Conservation (phyloP, 2,329 filamentous ascomycete genomes). For the Aurifilum marmelostoma region DNA sequence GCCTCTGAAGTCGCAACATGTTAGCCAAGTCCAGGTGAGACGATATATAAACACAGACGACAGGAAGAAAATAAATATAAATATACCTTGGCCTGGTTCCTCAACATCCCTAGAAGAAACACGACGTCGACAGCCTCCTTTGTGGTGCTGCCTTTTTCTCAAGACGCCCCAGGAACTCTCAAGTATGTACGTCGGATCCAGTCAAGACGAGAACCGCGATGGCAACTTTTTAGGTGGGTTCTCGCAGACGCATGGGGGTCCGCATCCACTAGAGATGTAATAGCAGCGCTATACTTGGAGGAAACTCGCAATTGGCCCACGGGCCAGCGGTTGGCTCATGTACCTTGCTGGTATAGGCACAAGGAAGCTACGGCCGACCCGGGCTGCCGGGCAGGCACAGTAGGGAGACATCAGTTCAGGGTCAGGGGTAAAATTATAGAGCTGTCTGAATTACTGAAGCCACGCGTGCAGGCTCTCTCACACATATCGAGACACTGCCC, state of each 20-base stretch:
- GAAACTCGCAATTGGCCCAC: too few species aligned
- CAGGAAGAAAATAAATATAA: background rate
- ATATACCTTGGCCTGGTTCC: slow-evolving; percentile 26
- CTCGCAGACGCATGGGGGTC: background rate
- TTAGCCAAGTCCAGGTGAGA: background rate
- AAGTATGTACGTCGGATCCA: background rate
- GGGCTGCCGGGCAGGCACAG: slow-evolving; percentile 7
- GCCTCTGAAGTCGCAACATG: slow-evolving; percentile 36
- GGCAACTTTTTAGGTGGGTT: slow-evolving; percentile 16
- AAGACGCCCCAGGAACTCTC: background rate
- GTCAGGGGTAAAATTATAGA: slow-evolving; percentile 12
- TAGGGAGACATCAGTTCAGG: background rate
- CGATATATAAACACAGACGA: too few species aligned
- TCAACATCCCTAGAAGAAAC: slow-evolving; percentile 22
- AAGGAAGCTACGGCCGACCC: background rate
- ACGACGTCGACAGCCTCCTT: background rate
- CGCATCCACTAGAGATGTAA: background rate
- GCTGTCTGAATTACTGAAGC: background rate
- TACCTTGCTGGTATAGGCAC: background rate
- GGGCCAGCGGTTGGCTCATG: background rate
- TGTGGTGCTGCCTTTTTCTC: background rate
- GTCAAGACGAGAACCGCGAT: slow-evolving; percentile 17
- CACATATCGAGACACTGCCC: background rate
- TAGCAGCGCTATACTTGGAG: slow-evolving; percentile 1
- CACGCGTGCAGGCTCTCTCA: background rate